Conservation (phyloP, 257 asterid genomes). For the Phtheirospermum japonicum region DNA sequence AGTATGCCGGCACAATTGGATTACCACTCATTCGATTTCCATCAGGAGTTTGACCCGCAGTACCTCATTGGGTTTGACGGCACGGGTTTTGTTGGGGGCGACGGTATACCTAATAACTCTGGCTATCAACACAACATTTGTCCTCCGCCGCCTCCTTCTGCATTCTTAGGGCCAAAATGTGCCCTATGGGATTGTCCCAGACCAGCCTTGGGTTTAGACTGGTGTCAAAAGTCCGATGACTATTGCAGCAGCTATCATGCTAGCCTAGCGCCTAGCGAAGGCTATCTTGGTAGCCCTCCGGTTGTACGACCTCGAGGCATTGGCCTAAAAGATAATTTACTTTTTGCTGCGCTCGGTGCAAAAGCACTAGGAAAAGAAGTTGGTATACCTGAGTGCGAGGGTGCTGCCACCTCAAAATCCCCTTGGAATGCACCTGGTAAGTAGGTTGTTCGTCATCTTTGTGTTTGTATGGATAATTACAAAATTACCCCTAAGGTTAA, state of each 20-base stretch:
- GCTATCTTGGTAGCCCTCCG: conserved; percentile 72
- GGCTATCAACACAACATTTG: conserved; percentile 53
- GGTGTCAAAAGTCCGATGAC: conserved; percentile 56
- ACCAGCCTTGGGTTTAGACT: conserved; percentile 50
- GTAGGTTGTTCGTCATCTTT: conserved; percentile 16
- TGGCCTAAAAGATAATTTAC: conserved; percentile 86
- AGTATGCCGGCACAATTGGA: conserved; percentile 50
- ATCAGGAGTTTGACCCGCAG: conserved; percentile 64
- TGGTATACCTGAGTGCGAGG: conserved; percentile 93
- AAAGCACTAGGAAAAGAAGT: conserved; percentile 83
- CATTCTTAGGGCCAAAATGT: conserved; percentile 93
- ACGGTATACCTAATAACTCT: conserved; percentile 47
- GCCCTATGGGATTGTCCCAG: conserved; percentile 94
- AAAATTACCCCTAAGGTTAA: background rate
- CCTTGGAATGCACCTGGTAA: conserved; percentile 98
- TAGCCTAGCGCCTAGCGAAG: conserved; percentile 80
- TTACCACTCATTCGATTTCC: conserved; percentile 51
- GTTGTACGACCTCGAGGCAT: conserved; percentile 89
- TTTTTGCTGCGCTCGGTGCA: conserved; percentile 85
- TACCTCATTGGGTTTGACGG: conserved; percentile 56
- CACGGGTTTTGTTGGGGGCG: conserved; percentile 48
- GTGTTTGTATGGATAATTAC: background rate
- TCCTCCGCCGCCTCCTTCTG: conserved; percentile 98
- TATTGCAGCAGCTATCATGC: conserved; percentile 57
- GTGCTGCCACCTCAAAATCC: conserved; percentile 97